Conservation (phyloP, 176 grass and related monocot species). For the Zea mays region DNA sequence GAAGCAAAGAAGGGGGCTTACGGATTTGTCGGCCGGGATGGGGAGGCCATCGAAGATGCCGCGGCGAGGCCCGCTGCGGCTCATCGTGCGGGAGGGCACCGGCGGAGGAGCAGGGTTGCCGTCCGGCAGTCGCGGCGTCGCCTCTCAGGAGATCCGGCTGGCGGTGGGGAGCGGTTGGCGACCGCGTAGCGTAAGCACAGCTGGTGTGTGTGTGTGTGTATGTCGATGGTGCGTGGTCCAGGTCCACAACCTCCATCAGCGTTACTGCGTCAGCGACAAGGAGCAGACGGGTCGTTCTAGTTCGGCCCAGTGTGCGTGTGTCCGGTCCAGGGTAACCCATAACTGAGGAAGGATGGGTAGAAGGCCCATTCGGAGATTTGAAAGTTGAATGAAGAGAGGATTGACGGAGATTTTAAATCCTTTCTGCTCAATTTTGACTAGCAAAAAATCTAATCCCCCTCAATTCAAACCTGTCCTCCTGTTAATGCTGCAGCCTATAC, state of each 20-base stretch:
- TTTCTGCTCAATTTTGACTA: no score
- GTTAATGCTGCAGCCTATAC: no score
- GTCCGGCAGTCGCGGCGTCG: background rate
- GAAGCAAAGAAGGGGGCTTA: slow-evolving; percentile 35
- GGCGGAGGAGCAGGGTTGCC: background rate
- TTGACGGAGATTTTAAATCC: no score
- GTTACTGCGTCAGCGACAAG: background rate
- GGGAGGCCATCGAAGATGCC: slow-evolving; percentile 91
- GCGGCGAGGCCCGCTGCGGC: slow-evolving; percentile 49
- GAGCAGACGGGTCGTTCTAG: background rate
- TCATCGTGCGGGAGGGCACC: slow-evolving; percentile 46
- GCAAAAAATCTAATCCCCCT: no score
- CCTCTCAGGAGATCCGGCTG: background rate
- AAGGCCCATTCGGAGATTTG: no score
- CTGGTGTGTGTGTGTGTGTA: background rate
- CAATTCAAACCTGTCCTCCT: no score
- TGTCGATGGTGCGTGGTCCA: background rate
- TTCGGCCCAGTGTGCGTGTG: background rate
- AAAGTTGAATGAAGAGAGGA: no score
- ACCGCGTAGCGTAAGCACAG: background rate
- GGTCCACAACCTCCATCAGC: background rate
- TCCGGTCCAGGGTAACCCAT: background rate
- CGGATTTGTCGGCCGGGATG: slow-evolving; percentile 84
- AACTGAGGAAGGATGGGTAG: no score
- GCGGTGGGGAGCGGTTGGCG: background rate